phyloP scores from a whole-genome alignment of 768 basidiomycete genomes.

The Tulasnella calospora region DNA sequence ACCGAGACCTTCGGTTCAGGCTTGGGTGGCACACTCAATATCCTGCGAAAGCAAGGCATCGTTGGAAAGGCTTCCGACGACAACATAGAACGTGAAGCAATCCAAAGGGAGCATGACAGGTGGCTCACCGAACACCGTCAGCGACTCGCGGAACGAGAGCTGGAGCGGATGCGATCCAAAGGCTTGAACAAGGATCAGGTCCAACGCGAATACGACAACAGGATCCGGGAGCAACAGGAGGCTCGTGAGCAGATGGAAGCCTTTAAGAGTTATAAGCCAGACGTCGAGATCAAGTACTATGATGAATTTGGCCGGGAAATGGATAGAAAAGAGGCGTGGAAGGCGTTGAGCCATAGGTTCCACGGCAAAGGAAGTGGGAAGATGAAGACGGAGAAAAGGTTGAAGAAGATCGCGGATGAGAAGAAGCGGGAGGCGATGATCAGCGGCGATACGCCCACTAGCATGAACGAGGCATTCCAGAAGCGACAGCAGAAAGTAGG shows the following conservation, averaged over 20 bases:
- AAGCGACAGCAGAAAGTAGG: slow-evolving; percentile 89
- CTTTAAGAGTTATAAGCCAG: slow-evolving; percentile 94
- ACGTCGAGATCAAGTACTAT: slow-evolving; percentile 91
- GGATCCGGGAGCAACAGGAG: slow-evolving; percentile 85
- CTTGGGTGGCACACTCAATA: slow-evolving; percentile 80
- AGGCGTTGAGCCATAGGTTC: slow-evolving; percentile 94
- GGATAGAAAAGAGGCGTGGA: slow-evolving; percentile 97
- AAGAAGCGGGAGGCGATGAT: slow-evolving; percentile 90
- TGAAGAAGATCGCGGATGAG: slow-evolving; percentile 98
- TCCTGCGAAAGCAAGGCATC: slow-evolving; percentile 90
- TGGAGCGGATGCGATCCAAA: slow-evolving; percentile 69
- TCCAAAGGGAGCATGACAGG: slow-evolving; percentile 76
- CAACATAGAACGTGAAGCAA: slow-evolving; percentile 66
- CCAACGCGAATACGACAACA: slow-evolving; percentile 90
- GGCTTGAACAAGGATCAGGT: slow-evolving; percentile 88
- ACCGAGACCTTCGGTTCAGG: slow-evolving; percentile 74
- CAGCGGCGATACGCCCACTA: slow-evolving; percentile 90
- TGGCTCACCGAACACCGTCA: slow-evolving; percentile 87
- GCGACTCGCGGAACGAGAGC: slow-evolving; percentile 68
- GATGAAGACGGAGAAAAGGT: slow-evolving; percentile 93
- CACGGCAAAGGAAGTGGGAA: slow-evolving; percentile 96
- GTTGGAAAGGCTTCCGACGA: slow-evolving; percentile 61
- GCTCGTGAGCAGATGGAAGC: slow-evolving; percentile 71
- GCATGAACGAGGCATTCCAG: slow-evolving; percentile 93
- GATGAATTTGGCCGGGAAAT: slow-evolving; percentile 89